Evolutionary conservation across 345 rosid genomes (phyloP).

Genomic region (Pelargonium nanum): DNA sequence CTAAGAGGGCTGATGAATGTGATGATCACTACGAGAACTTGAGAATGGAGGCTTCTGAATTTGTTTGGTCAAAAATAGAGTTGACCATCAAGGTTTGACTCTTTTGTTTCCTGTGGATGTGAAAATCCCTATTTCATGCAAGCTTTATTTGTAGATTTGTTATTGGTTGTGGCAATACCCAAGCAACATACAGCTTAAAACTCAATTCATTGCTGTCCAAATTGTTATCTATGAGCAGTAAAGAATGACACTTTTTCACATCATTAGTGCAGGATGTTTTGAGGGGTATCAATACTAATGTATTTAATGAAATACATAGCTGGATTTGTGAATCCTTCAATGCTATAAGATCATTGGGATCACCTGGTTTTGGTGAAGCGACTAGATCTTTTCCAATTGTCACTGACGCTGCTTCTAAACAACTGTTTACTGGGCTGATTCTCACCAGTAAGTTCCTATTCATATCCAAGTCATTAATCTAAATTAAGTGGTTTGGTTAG

Average conservation of each 20-base stretch:
- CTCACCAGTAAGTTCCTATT: conserved; percentile 61
- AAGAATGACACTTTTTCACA: not conserved
- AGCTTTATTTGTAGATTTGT: no score
- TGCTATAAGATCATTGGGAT: conserved; percentile 32
- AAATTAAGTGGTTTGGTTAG: not conserved
- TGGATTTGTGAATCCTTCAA: conserved; percentile 67
- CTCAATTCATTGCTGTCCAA: no score
- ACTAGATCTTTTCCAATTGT: conserved; percentile 50
- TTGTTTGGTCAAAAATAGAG: conserved; percentile 63
- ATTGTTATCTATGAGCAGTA: no score
- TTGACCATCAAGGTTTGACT: conserved; percentile 37
- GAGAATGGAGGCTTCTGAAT: conserved; percentile 45
- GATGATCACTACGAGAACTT: conserved; percentile 15
- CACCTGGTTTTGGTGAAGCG: conserved; percentile 35
- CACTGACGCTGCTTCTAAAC: conserved; percentile 47
- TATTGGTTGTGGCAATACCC: no score
- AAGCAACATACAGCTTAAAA: no score
- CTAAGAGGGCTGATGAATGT: conserved; percentile 19
- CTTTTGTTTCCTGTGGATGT: conserved; percentile 1
- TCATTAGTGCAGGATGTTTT: conserved; percentile 50
- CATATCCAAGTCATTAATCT: not conserved
- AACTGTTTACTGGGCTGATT: conserved; percentile 59
- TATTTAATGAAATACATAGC: conserved; percentile 46
- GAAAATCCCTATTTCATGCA: not conserved
- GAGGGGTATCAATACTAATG: conserved; percentile 34